Evolutionary conservation across 2,329 filamentous ascomycete species (phyloP).

Genomic region (Venturia carpophila): DNA sequence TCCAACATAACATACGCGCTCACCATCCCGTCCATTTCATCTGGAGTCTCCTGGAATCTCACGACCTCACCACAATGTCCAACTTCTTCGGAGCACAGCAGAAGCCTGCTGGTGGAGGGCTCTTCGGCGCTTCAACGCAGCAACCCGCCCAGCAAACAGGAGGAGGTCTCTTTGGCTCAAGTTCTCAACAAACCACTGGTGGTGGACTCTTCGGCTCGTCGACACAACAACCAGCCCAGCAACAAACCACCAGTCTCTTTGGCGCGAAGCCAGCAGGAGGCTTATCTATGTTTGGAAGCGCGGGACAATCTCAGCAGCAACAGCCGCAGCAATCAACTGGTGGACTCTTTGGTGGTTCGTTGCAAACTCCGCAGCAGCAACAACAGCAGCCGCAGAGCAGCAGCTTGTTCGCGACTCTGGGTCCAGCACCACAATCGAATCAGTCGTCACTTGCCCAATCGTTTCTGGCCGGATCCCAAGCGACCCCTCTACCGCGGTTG

Average conservation of each 20-base stretch:
- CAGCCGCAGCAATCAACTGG: conserved; percentile 34
- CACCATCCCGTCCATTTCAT: background rate
- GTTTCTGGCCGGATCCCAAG: background rate
- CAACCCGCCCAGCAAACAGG: conserved; percentile 25
- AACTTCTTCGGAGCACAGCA: conserved; percentile 31
- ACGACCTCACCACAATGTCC: conserved; percentile 5
- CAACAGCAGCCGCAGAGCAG: conserved; percentile 26
- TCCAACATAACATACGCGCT: background rate
- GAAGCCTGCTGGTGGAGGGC: conserved; percentile 26
- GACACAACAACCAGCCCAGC: conserved; percentile 17
- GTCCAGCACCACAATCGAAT: conserved; percentile 27
- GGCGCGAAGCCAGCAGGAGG: conserved; percentile 20
- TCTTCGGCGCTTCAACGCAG: conserved; percentile 32
- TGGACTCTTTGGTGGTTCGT: conserved; percentile 21
- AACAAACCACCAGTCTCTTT: conserved; percentile 19
- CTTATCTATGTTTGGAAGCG: conserved; percentile 19
- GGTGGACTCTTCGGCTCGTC: conserved; percentile 36
- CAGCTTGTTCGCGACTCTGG: conserved; percentile 23
- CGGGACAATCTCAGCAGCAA: conserved; percentile 36
- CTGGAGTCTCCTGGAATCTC: background rate
- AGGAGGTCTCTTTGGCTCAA: conserved; percentile 30
- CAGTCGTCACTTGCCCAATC: conserved; percentile 1
- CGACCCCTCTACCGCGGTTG: conserved; percentile 4
- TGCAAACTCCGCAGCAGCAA: conserved; percentile 22
- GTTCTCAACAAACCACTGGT: conserved; percentile 25